Percentiles rank a stretch among this genome's conserved stretches.
Conservation (phyloP, 495 filamentous ascomycete species). For the Apiosordaria backusii region DNA sequence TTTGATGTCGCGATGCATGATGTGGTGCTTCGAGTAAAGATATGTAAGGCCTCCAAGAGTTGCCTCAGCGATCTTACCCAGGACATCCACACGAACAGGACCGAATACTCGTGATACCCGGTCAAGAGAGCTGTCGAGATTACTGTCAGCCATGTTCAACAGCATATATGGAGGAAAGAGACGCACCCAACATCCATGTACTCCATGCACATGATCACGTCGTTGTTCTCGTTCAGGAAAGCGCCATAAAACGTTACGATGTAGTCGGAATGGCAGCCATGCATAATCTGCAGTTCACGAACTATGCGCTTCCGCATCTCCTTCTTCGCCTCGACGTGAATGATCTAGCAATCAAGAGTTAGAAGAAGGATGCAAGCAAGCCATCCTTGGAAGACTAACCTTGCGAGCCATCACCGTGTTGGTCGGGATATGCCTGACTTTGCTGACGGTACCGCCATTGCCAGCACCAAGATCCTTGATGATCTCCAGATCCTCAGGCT, state of each 20-base stretch:
- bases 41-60: constrained; percentile 93
- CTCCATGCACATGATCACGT: constrained; percentile 99
- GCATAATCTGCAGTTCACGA: constrained; percentile 94
- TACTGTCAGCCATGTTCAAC: constrained; percentile 34
- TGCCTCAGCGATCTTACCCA: constrained; percentile 98
- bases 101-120: constrained; percentile 91
- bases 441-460: constrained; percentile 96
- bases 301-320: constrained; percentile 95
- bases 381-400: constrained; percentile 49
- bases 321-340: constrained; percentile 96
- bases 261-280: constrained; percentile 92
- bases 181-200: constrained; percentile 98
- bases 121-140: constrained; percentile 72
- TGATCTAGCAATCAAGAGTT: constrained; percentile 59
- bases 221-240: constrained; percentile 90
- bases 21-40: constrained; percentile 88
- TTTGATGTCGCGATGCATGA: constrained; percentile 99
- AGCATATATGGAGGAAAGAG: background rate
- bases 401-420: constrained; percentile 97
- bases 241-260: constrained; percentile 98
- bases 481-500: constrained; percentile 86
- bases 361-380: background rate
- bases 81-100: constrained; percentile 92
- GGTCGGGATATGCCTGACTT: constrained; percentile 91
- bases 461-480: constrained; percentile 93